A percentile compares a stretch with the other conserved stretches of the same genome.
Conservation (phyloP, 2,329 filamentous ascomycete genomes). For the Biscogniauxia marginata region DNA sequence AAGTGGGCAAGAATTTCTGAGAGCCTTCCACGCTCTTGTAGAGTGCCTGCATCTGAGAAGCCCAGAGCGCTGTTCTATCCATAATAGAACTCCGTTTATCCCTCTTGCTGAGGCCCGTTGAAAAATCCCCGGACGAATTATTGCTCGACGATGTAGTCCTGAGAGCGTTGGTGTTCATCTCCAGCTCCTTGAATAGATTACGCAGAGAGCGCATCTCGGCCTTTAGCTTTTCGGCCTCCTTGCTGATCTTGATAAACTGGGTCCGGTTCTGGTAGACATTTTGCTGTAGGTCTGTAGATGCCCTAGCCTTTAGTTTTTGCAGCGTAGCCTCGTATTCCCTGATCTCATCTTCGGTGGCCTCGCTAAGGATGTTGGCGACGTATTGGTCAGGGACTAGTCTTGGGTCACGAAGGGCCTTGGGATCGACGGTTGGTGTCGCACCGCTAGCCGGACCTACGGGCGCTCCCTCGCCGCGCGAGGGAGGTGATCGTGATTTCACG, state of each 20-base stretch:
- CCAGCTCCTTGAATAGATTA: slow-evolving; percentile 90
- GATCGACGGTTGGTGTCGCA: slow-evolving; percentile 67
- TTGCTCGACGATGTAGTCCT: slow-evolving; percentile 56
- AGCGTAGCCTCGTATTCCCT: slow-evolving; percentile 75
- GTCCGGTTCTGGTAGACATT: slow-evolving; percentile 96
- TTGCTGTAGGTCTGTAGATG: slow-evolving; percentile 82
- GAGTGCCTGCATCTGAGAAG: slow-evolving; percentile 72
- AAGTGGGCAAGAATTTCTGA: slow-evolving; percentile 91
- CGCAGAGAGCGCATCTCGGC: slow-evolving; percentile 89
- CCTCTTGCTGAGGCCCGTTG: slow-evolving; percentile 59
- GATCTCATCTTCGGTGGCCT: slow-evolving; percentile 86
- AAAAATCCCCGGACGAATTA: slow-evolving; percentile 51
- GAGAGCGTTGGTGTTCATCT: slow-evolving; percentile 68
- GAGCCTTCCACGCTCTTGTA: slow-evolving; percentile 98
- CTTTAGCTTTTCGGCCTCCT: slow-evolving; percentile 97
- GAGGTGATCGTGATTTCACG: slow-evolving; percentile 48
- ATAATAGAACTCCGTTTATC: slow-evolving; percentile 89
- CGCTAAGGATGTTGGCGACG: slow-evolving; percentile 69
- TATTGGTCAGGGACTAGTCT: slow-evolving; percentile 78
- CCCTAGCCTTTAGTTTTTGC: slow-evolving; percentile 73
- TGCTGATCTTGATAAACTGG: slow-evolving; percentile 98
- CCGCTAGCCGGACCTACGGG: slow-evolving; percentile 43
- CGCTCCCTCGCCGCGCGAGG: slow-evolving; percentile 48
- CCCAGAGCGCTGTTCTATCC: slow-evolving; percentile 65
- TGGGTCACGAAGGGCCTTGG: slow-evolving; percentile 76